Base-by-base conservation (phyloP, 1,139 yeast genomes). In the Yamadazyma kanchanaburiensis region DNA sequence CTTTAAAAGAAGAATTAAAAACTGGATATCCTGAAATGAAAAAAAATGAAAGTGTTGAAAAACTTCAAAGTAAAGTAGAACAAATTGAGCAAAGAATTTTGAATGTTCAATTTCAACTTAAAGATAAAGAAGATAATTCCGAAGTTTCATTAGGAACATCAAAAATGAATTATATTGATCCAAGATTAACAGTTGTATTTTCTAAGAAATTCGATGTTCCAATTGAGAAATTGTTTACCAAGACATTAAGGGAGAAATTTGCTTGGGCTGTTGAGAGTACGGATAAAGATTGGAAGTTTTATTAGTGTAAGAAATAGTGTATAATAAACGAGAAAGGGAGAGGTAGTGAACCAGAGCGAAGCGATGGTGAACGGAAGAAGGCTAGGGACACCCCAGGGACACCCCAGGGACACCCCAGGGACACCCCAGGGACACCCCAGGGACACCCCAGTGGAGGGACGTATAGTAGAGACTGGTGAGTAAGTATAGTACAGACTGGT, bases 241-340 rank as follows among this genome's bases (percentile, higher is more conserved):
- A 87, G 59, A 84, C 97, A 0, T 66, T 89, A 42, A 69, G 97
- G 41, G 96, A 89, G 26, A 89, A 89, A 64, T 89, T 89, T 60
- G 80, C 77, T 32, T 89, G 98, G 98, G 97, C 98, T 15, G 82
- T 89, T 34, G 94, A 89, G 54, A 80, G 91, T 30, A 89, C 80
- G 4, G 96, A 84, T 52, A 87, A 77, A 43, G 64, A 86, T 48
- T 89, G 98, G 98, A 70, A 77, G 44, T 88, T 88, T 50, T 87
- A 55, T 25, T 15, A 7, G 10, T 8, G 10, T 18, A 18, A 8
- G 9, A 8, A 18, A 10, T 8, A 7, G 7, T 10, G 9, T 22
- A 12, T n/a, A 8, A 22, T n/a, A 22, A 11, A 22, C 24, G n/a
- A n/a, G n/a, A n/a, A n/a, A n/a, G n/a, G n/a, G n/a, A n/a, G 23